phyloP scores from a whole-genome alignment of 2,329 filamentous ascomycete species.

The Alternaria ethzedia region DNA sequence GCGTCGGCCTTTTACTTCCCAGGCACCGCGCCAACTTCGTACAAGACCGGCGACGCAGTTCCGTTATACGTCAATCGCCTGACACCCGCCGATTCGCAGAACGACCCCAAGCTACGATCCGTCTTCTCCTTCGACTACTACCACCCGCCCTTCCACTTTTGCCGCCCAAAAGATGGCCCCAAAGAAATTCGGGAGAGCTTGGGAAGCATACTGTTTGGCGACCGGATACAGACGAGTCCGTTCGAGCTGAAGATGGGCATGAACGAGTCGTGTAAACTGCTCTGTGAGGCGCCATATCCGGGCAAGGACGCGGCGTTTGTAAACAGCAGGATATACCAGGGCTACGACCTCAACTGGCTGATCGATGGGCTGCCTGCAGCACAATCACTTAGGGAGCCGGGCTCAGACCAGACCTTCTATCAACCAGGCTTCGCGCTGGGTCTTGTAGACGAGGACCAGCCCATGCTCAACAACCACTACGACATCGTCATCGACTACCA shows the following conservation, averaged over 20 bases:
- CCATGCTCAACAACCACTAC: constrained; percentile 90
- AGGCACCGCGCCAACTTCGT: constrained; percentile 92
- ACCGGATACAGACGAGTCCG: constrained; percentile 95
- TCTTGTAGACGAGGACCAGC: constrained; percentile 58
- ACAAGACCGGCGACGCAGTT: constrained; percentile 78
- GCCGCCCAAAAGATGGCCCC: constrained; percentile 76
- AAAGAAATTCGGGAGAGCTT: constrained; percentile 85
- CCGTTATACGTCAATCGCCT: constrained; percentile 93
- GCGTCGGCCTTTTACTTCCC: constrained; percentile 87
- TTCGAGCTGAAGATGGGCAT: constrained; percentile 86
- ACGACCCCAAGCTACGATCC: constrained; percentile 84
- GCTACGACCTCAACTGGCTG: constrained; percentile 93
- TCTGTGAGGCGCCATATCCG: constrained; percentile 75
- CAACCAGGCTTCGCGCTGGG: constrained; percentile 90
- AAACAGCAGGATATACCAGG: constrained; percentile 80
- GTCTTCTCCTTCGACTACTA: constrained; percentile 98
- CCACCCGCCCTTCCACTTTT: constrained; percentile 85
- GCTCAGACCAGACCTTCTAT: constrained; percentile 81
- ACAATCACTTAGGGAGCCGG: constrained; percentile 77
- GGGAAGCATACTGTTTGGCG: constrained; percentile 95
- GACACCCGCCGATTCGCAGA: constrained; percentile 78
- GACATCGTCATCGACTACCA: constrained; percentile 95
- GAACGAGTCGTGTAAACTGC: constrained; percentile 84
- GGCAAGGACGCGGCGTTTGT: constrained; percentile 76
- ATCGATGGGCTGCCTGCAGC: constrained; percentile 93